Conservation (phyloP, 2,329 filamentous ascomycete species). For the Graphilbum fragrans region DNA sequence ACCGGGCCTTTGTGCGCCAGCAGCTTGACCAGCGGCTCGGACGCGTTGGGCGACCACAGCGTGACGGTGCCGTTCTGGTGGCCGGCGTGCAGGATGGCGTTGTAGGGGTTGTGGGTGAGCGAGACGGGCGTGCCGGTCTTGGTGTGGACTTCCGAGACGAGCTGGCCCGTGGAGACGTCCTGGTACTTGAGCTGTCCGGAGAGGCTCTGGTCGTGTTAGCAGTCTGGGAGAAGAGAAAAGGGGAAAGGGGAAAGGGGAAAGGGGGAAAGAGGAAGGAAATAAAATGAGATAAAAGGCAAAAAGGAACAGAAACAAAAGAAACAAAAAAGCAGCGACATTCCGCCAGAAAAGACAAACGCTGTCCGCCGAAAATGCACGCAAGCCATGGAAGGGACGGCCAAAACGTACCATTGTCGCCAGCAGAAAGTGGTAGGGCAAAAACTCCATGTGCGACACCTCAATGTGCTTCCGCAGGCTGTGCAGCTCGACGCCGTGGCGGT, state of each 20-base stretch:
- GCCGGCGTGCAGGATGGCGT: slow-evolving; percentile 82
- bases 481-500: slow-evolving; percentile 77
- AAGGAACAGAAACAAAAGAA: neutral
- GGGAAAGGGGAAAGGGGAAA: neutral
- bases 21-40: slow-evolving; percentile 79
- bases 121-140: slow-evolving; percentile 74
- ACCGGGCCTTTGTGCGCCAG: slow-evolving; percentile 85
- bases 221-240: neutral
- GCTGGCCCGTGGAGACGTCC: slow-evolving; percentile 84
- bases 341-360: neutral
- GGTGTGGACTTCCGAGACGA: slow-evolving; percentile 77
- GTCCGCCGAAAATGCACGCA: neutral
- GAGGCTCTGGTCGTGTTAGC: slow-evolving; percentile 42
- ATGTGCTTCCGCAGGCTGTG: slow-evolving; percentile 84
- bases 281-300: neutral
- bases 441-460: slow-evolving; percentile 89
- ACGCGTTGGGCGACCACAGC: slow-evolving; percentile 87
- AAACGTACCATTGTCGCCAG: slow-evolving; percentile 66
- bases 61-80: slow-evolving; percentile 94
- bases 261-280: neutral
- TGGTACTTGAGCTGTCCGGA: slow-evolving; percentile 85
- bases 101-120: slow-evolving; percentile 79
- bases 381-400: too few relatives aligned
- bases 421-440: slow-evolving; percentile 91
- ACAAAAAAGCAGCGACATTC: neutral